phyloP scores from a whole-genome alignment of 164 flowering plant genomes.

The Protea cynaroides region DNA sequence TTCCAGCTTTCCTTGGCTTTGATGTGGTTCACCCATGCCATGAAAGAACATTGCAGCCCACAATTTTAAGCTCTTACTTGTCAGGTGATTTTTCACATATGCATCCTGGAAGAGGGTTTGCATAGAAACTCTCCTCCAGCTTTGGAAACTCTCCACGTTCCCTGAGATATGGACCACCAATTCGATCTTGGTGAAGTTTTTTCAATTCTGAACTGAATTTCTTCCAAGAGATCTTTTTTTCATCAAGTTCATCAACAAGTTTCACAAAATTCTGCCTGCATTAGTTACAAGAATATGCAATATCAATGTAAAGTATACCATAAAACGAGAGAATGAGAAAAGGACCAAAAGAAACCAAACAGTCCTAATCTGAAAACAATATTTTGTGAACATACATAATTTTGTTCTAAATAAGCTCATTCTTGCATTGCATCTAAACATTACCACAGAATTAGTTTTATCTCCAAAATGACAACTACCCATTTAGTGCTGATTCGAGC shows the following conservation, averaged over 20 bases:
- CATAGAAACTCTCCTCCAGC: slow-evolving; percentile 94
- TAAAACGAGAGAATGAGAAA: no score
- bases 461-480: no score
- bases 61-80: slow-evolving; percentile 11
- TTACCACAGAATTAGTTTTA: no score
- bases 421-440: no score
- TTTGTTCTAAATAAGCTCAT: no score
- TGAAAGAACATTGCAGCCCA: background rate
- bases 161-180: slow-evolving; percentile 75
- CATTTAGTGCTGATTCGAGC: no score
- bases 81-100: slow-evolving; percentile 54
- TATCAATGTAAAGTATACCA: no score
- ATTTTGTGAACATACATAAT: no score
- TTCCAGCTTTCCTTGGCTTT: background rate
- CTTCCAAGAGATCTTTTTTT: slow-evolving; percentile 76
- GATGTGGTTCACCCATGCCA: background rate
- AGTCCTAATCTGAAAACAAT: no score
- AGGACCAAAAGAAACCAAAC: no score
- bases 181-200: slow-evolving; percentile 64
- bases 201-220: slow-evolving; percentile 79
- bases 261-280: slow-evolving; percentile 88
- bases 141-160: slow-evolving; percentile 95
- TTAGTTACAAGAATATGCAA: slow-evolving; percentile 1
- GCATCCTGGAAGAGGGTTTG: slow-evolving; percentile 95
- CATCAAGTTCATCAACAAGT: slow-evolving; percentile 77